Conservation (phyloP, 2,329 filamentous ascomycete species). For the Aspergillus texensis region DNA sequence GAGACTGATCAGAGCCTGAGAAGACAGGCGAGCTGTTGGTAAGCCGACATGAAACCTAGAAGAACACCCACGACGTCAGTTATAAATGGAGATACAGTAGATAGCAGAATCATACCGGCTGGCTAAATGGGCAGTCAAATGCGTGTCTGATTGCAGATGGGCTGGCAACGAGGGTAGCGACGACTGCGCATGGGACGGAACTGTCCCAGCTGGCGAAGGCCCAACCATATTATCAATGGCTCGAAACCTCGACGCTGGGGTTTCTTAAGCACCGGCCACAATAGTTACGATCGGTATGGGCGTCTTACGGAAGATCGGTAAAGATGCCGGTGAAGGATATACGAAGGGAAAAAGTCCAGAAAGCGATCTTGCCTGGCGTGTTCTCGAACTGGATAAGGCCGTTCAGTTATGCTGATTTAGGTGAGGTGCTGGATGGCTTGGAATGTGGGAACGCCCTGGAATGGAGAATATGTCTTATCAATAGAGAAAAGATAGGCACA, state of each 20-base stretch:
- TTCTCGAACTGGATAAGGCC: background rate
- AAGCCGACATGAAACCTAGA: conserved; percentile 88
- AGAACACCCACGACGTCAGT: conserved; percentile 28
- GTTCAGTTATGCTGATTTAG: background rate
- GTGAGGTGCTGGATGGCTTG: conserved; percentile 3
- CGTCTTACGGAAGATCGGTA: background rate
- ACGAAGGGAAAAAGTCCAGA: background rate
- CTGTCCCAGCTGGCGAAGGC: conserved; percentile 41
- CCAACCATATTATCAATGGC: conserved; percentile 40
- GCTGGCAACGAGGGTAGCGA: conserved; percentile 86
- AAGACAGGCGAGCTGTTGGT: conserved; percentile 85
- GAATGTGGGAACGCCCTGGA: conserved; percentile 17
- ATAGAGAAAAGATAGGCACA: conserved; percentile 14
- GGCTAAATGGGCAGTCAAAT: conserved; percentile 54
- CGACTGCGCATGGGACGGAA: conserved; percentile 71
- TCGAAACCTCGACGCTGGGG: conserved; percentile 16
- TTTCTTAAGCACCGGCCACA: background rate
- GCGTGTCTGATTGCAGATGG: conserved; percentile 59
- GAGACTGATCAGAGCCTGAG: conserved; percentile 85
- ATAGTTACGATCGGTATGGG: background rate
- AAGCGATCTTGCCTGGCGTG: background rate
- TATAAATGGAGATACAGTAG: background rate
- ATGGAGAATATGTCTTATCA: conserved; percentile 16
- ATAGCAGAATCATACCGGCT: conserved; percentile 43
- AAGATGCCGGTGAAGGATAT: background rate